Conservation (phyloP, 176 grass and related monocot genomes). For the Aegilops longissima region DNA sequence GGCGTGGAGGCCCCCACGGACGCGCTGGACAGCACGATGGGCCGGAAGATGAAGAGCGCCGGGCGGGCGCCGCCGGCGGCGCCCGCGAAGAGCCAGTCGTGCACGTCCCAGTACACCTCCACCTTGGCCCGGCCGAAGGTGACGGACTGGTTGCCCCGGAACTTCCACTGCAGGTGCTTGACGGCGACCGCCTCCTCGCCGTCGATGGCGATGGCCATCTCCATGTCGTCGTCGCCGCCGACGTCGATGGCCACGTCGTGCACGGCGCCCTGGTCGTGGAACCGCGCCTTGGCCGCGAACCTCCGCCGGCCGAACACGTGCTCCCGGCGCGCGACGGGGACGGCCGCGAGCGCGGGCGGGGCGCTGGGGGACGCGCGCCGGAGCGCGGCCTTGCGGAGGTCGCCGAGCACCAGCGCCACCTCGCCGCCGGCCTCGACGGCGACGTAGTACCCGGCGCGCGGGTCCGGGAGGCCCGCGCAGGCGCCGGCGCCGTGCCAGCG, state of each 20-base stretch:
- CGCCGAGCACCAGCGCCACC: conserved; percentile 69
- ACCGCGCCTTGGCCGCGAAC: conserved; percentile 61
- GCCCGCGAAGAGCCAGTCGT: conserved; percentile 85
- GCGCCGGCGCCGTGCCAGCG: conserved; percentile 47
- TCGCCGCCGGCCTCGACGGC: conserved; percentile 56
- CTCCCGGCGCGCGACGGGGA: conserved; percentile 60
- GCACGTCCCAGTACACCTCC: conserved; percentile 93
- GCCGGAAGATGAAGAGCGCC: conserved; percentile 78
- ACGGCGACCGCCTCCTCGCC: conserved; percentile 69
- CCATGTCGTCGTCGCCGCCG: conserved; percentile 47
- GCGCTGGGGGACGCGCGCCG: conserved; percentile 35
- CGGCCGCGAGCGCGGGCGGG: conserved; percentile 38
- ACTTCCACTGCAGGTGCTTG: conserved; percentile 94
- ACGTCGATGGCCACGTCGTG: conserved; percentile 70
- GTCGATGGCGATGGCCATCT: conserved; percentile 70
- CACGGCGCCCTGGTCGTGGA: conserved; percentile 55
- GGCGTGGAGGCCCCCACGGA: not conserved
- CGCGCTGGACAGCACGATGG: conserved; percentile 48
- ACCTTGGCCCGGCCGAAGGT: conserved; percentile 72
- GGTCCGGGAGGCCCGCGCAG: conserved; percentile 42
- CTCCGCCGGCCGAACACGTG: conserved; percentile 61
- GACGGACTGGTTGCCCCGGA: conserved; percentile 71
- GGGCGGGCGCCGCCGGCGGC: conserved; percentile 40
- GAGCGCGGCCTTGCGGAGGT: conserved; percentile 56
- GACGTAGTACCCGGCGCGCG: conserved; percentile 58